Base-by-base conservation (phyloP, 1,139 yeast genomes). In the Yamadazyma kanchanaburiensis region DNA sequence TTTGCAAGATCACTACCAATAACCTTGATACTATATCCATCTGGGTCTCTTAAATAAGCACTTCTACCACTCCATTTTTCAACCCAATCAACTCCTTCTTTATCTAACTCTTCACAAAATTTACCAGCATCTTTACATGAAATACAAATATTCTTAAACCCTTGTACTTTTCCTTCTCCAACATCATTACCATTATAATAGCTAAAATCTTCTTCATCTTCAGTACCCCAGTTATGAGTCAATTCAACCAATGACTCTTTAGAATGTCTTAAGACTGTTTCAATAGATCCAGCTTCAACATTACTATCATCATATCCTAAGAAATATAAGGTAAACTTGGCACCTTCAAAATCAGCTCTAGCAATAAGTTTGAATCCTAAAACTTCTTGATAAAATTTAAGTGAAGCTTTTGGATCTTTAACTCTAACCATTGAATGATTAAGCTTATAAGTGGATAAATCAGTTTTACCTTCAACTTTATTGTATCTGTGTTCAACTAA, bases 211-310 rank as follows among this genome's bases (percentile, higher is more conserved):
- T 73, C 68, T 40, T 89, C 95, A 16, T 64, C 51, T 53, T 91
- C 98, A 12, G 97, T 85, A 17, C 97, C 98, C 80, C 87, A 88
- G 61, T 91, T 91, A 64, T 87, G 94, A 27, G 97, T 89, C 51
- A 91, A 69, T 60, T 91, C 98, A 31, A 91, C 59, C 7, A 91
- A 58, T 15, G 91, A 81, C 53, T 85, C 85, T 36, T 75, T 63
- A 26, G 52, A 44, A 20, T 70, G 56, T 46, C 64, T 71, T 1
- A 44, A 48, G 2, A 31, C 40, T 26, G 46, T 46, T 3, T 51
- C 42, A 29, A 59, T 35, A 14, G 67, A 54, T 25, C 70, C 65
- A 33, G 61, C 65, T 30, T 49, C 49, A 40, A 58, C 62, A 8
- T 59, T 47, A 26, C 53, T 58, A 40, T 70, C 69, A 24, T 69